Base-by-base conservation (phyloP, 192 early-diverging fungal species). In the Cetraspora pellucida region DNA sequence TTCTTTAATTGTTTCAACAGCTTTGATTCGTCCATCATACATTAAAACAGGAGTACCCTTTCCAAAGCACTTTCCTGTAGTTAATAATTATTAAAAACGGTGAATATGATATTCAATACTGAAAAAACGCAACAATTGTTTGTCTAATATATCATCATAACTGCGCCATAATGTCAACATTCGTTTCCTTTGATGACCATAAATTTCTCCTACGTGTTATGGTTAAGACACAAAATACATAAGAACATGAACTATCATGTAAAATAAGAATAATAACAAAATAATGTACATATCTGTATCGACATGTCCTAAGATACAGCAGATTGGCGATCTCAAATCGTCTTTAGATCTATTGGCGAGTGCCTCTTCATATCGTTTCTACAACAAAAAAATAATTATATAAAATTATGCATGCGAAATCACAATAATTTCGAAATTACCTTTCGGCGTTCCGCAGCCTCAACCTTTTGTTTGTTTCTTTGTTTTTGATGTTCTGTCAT, bases 291-390 rank as follows among this genome's bases (percentile, higher is more conserved):
- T 91, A 78, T 93, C 95, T 9, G 96, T 96, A 83, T 99, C 98
- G 78, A 99, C 98, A 87, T 99, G 98, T 44, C 98, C 98, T 65
- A 99, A 83, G 87, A 99, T 97, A 87, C 93, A 95, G 85, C 93
- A 95, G 86, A 99, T 98, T 10, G 98, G 98, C 37, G 97, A 98
- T 31, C 98, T 92, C 77, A 99, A 80, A 77, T 99, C 85, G 72
- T 96, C 95, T 75, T 89, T 91, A 6, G 93, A 94, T 69, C 95
- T 89, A 14, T 93, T 92, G 2, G 90, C 93, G 82, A 93, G 82
- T 14, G 95, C 94, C 0, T 91, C 89, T 57, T 90, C 83, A 74
- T 90, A 81, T 55, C 94, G 89, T 73, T 45, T 59, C 72, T 69
- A 69, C 3, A 45, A 25, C 3, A 49, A 49, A 49, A 11, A 19